phyloP scores from a whole-genome alignment of 2,329 filamentous ascomycete species.

The Ophiognomonia clavigignenti-juglandacearum region DNA sequence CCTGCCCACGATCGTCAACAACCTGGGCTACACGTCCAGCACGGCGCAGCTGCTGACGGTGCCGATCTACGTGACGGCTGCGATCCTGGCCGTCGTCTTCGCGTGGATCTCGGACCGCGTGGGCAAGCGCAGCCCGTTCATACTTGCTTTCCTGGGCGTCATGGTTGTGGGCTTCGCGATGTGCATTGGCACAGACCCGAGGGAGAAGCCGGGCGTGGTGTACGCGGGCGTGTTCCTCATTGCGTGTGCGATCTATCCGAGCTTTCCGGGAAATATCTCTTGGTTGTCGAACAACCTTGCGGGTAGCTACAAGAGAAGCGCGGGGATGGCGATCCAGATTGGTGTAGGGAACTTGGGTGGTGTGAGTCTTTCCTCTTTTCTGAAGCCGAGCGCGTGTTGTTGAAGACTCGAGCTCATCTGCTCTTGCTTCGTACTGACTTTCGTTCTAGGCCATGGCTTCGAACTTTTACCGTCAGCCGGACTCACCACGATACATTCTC shows the following conservation, averaged over 20 bases:
- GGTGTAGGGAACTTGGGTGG: constrained; percentile 53
- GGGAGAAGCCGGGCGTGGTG: constrained; percentile 51
- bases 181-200: constrained; percentile 44
- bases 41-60: constrained; percentile 63
- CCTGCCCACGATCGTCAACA: constrained; percentile 60
- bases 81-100: constrained; percentile 48
- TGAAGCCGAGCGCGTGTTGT: background rate
- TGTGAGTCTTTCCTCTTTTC: constrained; percentile 28
- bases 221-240: constrained; percentile 76
- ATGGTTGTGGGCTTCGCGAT: constrained; percentile 51
- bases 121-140: constrained; percentile 50
- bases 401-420: background rate
- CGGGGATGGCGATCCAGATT: constrained; percentile 62
- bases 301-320: constrained; percentile 57
- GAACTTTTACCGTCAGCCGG: constrained; percentile 60
- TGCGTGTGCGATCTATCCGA: constrained; percentile 74
- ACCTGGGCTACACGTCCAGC: constrained; percentile 52
- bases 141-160: constrained; percentile 25
- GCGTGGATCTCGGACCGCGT: constrained; percentile 52
- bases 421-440: background rate
- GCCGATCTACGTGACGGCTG: constrained; percentile 56
- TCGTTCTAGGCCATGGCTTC: constrained; percentile 60
- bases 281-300: constrained; percentile 80
- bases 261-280: constrained; percentile 70
- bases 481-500: constrained; percentile 43